A percentile compares a stretch with the other conserved stretches of the same genome.
phyloP scores from a whole-genome alignment of 2,329 filamentous ascomycete species.

The Colletotrichum tanaceti region DNA sequence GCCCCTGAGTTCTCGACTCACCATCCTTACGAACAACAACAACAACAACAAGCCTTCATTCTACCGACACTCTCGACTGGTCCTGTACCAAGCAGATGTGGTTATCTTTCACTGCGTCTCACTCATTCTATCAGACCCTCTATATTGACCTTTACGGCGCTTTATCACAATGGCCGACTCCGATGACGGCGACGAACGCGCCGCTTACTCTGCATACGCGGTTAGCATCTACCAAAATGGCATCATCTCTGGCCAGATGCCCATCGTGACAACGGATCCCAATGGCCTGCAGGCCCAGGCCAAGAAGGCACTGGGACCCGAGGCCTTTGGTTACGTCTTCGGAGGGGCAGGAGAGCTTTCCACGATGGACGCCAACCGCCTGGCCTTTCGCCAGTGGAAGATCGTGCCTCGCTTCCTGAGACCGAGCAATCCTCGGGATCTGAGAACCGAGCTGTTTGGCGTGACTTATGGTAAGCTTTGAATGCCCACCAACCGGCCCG shows the following conservation, averaged over 20 bases:
- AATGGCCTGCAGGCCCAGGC: conserved; percentile 68
- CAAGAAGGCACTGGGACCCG: conserved; percentile 56
- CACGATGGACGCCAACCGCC: conserved; percentile 69
- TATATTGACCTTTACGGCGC: background rate
- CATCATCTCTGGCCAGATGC: conserved; percentile 59
- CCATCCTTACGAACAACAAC: too few relatives aligned
- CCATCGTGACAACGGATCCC: conserved; percentile 69
- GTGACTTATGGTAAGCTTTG: conserved; percentile 55
- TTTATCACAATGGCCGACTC: conserved; percentile 40
- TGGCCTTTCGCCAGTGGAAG: conserved; percentile 65
- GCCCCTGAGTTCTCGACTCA: background rate
- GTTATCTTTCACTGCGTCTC: background rate
- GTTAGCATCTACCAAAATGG: conserved; percentile 63
- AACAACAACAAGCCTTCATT: too few relatives aligned
- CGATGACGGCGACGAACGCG: conserved; percentile 36
- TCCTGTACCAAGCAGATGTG: background rate
- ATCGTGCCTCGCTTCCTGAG: conserved; percentile 65
- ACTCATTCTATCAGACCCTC: background rate
- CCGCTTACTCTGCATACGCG: conserved; percentile 58
- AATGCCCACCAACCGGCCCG: background rate
- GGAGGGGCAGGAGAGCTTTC: conserved; percentile 72
- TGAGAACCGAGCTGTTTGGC: conserved; percentile 65
- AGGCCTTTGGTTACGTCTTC: conserved; percentile 69
- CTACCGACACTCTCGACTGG: background rate
- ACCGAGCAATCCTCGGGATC: conserved; percentile 57